Evolutionary conservation across 164 flowering plant species (phyloP).

Genomic region (Stephania yunnanensis): DNA sequence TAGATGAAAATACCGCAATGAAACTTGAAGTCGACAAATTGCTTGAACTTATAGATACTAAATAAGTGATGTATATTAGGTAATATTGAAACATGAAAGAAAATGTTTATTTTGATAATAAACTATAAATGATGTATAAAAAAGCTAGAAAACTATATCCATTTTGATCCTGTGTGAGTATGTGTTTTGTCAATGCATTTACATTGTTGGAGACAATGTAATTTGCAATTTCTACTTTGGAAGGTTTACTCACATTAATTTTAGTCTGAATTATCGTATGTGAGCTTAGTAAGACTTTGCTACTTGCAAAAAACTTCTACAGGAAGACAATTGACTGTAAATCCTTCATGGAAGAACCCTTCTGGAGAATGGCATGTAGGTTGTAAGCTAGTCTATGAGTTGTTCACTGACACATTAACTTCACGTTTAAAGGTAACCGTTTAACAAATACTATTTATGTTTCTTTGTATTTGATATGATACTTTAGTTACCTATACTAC

Average conservation of each 20-base stretch:
- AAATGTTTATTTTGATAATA: not conserved
- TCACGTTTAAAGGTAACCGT: constrained; percentile 76
- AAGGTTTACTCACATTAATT: not conserved
- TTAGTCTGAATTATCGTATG: not conserved
- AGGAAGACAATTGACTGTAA: constrained; percentile 63
- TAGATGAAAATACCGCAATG: not conserved
- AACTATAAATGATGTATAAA: too few species aligned
- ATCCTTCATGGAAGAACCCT: constrained; percentile 86
- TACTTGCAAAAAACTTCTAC: not conserved
- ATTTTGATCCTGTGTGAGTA: too few species aligned
- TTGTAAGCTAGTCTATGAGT: constrained; percentile 74
- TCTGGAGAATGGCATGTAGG: constrained; percentile 97
- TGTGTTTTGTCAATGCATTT: too few species aligned
- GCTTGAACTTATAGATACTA: not conserved
- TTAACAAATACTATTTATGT: not conserved
- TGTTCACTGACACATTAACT: constrained; percentile 67
- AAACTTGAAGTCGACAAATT: not conserved
- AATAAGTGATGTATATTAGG: not conserved
- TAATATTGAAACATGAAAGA: not conserved
- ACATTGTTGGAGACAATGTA: not conserved
- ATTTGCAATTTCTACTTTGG: not conserved
- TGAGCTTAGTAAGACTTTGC: not conserved
- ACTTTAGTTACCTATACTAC: not conserved
- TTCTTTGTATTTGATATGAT: not conserved
- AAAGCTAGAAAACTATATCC: too few species aligned